These are phyloP conservation scores for Aspergillus nidulans DNA, from an alignment of 495 filamentous ascomycete genomes.

Conservation along the genomic window DNA sequence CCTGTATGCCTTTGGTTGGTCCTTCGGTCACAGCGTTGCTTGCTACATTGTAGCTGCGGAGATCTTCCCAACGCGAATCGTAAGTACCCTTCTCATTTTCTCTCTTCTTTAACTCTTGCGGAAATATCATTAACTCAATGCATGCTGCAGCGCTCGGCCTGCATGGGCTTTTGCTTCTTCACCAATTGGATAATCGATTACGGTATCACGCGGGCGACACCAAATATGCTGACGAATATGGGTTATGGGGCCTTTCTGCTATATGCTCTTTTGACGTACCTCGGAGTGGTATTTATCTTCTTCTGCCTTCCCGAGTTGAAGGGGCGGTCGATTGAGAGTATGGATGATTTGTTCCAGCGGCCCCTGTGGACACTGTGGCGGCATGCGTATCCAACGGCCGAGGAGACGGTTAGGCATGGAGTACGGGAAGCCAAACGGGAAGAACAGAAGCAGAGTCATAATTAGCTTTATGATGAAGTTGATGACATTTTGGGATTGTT, in stretches of 20 bases:
- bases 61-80: conserved; percentile 25
- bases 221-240: conserved; percentile 28
- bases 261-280: conserved; percentile 24
- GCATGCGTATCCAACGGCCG: conserved; percentile 26
- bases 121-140: not conserved
- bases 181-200: conserved; percentile 25
- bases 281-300: conserved; percentile 25
- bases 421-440: conserved; percentile 17
- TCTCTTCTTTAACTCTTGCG: too few species aligned
- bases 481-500: too few species aligned
- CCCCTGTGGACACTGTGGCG: conserved; percentile 30
- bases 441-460: not conserved
- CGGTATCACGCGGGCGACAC: conserved; percentile 23
- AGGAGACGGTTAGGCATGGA: conserved; percentile 20
- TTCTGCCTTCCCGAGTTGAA: conserved; percentile 31
- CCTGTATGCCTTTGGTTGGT: conserved; percentile 53
- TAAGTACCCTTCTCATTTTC: conserved; percentile 2
- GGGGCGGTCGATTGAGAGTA: conserved; percentile 30
- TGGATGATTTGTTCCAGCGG: conserved; percentile 32
- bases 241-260: conserved; percentile 27
- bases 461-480: too few species aligned
- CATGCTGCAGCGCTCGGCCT: conserved; percentile 8
- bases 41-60: conserved; percentile 26
- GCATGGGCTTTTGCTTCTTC: conserved; percentile 21
- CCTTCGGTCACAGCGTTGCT: conserved; percentile 25